Conservation (phyloP, 83 land plant genomes). For the Thuja plicata region DNA sequence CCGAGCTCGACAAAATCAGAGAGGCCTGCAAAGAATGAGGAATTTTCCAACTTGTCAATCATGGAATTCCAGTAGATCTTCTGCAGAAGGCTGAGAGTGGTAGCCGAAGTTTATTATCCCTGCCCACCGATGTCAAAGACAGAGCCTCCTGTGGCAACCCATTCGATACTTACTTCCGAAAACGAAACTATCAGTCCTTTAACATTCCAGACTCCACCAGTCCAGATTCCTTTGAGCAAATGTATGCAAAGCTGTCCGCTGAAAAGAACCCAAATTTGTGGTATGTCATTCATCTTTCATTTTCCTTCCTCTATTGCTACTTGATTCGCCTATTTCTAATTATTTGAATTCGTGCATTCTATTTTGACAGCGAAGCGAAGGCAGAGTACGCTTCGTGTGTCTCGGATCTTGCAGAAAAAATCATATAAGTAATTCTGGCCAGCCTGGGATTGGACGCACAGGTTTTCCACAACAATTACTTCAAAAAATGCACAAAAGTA, state of each 20-base stretch:
- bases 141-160: background rate
- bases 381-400: conserved; percentile 14
- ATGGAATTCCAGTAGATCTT: background rate
- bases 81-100: background rate
- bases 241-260: conserved; percentile 33
- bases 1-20: too few relatives aligned
- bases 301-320: background rate
- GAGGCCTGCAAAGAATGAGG: too few relatives aligned
- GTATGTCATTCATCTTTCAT: conserved; percentile 14
- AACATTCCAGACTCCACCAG: conserved; percentile 15
- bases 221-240: background rate
- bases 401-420: conserved; percentile 17
- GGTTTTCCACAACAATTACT: conserved; percentile 17
- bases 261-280: conserved; percentile 26
- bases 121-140: background rate
- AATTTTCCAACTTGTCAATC: too few relatives aligned
- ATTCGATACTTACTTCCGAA: conserved; percentile 15
- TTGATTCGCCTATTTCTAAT: background rate
- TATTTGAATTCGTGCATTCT: background rate
- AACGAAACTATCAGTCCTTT: conserved; percentile 21
- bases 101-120: background rate
- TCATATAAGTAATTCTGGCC: conserved; percentile 22
- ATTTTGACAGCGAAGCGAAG: conserved; percentile 15
- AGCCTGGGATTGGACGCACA: conserved; percentile 20
- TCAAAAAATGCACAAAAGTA: background rate